Evolutionary conservation across 371 early-diverging fungal species (phyloP), one percentile per base, ranked within the genome.

Genomic region (Mucor irregularis): DNA sequence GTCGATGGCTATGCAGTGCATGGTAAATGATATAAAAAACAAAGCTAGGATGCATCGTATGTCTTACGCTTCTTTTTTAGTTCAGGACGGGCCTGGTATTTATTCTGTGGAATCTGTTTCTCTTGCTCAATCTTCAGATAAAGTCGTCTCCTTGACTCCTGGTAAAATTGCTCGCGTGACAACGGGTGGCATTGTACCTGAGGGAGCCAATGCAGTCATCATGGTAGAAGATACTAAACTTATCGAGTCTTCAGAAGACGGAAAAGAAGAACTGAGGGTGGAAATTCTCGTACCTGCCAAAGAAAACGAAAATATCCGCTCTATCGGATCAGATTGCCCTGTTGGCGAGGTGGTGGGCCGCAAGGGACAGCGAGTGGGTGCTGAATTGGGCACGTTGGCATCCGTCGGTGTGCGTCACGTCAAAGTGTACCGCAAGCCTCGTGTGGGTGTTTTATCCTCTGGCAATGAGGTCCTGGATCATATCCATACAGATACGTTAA

Each of bases 1-100:
- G 87, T 97, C 17, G 97, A 97, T 72, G 97, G 97, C 2, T 97
- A 97, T 70, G 95, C 96, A 6, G 90, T 95, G 19, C 66, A 86
- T 57, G 81, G 90, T 88, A 84, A 51, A 38, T 25, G 17, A 38
- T n/a, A n/a, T n/a, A n/a, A n/a, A n/a, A n/a, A n/a, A n/a, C n/a
- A n/a, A n/a, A n/a, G n/a, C 4, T 47, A 11, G n/a, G 0, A n/a
- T 4, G 19, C 2, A 22, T 8, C n/a, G 4, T 16, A 26, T 19
- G 5, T 38, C 22, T 37, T 14, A n/a, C 19, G 29, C 34, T 24
- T 1, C 21, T 14, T 22, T 9, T 17, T 1, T 61, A 85, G 89
- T 88, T 4, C 71, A 83, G 4, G 91, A 93, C 68, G 92, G 93
- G 1, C 84, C 90, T 8, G 97, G 95, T 0, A 69, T 67, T 1